phyloP scores from a whole-genome alignment of 164 flowering plant species.

The Magnolia officinalis region DNA sequence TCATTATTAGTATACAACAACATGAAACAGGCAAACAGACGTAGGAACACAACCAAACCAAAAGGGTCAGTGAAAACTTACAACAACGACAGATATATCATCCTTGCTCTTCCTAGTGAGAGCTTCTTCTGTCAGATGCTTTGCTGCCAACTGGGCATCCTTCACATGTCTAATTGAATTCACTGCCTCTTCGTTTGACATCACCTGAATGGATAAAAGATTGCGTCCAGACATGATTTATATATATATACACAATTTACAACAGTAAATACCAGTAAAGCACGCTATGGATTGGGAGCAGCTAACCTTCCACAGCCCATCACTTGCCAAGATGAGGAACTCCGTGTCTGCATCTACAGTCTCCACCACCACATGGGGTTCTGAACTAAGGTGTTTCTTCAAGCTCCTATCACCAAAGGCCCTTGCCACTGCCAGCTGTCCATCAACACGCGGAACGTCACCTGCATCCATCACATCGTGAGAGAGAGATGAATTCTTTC shows the following conservation, averaged over 20 bases:
- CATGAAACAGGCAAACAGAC: background rate
- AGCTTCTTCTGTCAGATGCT: conserved; percentile 69
- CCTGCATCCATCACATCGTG: conserved; percentile 36
- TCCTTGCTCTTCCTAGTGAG: conserved; percentile 59
- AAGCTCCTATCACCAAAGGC: conserved; percentile 96
- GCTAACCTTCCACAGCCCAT: conserved; percentile 95
- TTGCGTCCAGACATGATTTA: background rate
- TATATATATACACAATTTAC: background rate
- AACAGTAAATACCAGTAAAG: background rate
- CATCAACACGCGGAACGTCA: conserved; percentile 93
- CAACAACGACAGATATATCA: conserved; percentile 76
- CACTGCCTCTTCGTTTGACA: conserved; percentile 80
- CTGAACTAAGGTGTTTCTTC: conserved; percentile 84
- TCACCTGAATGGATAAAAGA: conserved; percentile 43
- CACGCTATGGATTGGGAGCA: background rate
- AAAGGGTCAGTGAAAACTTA: conserved; percentile 46
- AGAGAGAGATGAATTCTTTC: background rate
- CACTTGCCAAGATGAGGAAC: conserved; percentile 82
- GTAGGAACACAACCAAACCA: background rate
- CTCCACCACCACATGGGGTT: conserved; percentile 62
- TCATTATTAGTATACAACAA: background rate
- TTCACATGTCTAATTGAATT: conserved; percentile 49
- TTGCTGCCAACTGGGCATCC: conserved; percentile 70
- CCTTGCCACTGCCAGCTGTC: conserved; percentile 85
- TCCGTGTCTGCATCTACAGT: conserved; percentile 60